Evolutionary conservation across 75 land plant species (phyloP).

Genomic region (Adiantum capillusveneris): DNA sequence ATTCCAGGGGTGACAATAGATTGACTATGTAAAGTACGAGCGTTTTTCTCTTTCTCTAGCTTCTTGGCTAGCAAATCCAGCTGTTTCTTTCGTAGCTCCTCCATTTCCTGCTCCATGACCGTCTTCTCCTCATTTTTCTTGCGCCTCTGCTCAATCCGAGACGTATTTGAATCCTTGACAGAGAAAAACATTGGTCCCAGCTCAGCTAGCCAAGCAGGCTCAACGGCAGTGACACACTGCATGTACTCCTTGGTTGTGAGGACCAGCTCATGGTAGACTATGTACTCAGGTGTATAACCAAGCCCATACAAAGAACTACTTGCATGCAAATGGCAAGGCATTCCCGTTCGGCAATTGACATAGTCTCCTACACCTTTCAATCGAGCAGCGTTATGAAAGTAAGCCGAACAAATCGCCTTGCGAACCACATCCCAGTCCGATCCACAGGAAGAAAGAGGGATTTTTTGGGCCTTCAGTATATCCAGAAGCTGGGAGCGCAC

Average conservation of each 20-base stretch:
- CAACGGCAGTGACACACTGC: constrained; percentile 97
- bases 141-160: constrained; percentile 81
- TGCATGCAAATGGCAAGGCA: constrained; percentile 97
- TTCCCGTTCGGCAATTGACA: constrained; percentile 85
- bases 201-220: constrained; percentile 97
- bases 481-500: constrained; percentile 91
- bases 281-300: constrained; percentile 92
- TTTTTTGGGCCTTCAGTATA: constrained; percentile 77
- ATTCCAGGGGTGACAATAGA: constrained; percentile 58
- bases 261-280: constrained; percentile 88
- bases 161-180: constrained; percentile 86
- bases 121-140: constrained; percentile 86
- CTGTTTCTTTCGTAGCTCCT: constrained; percentile 67
- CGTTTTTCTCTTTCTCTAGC: constrained; percentile 45
- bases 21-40: constrained; percentile 61
- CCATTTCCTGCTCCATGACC: constrained; percentile 98
- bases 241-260: constrained; percentile 94
- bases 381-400: constrained; percentile 91
- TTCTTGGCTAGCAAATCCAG: constrained; percentile 33
- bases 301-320: constrained; percentile 95
- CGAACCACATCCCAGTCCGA: constrained; percentile 82
- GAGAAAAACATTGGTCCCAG: constrained; percentile 98
- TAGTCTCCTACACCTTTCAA: constrained; percentile 94
- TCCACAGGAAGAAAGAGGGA: constrained; percentile 73
- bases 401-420: constrained; percentile 91